phyloP scores from a whole-genome alignment of 352 stramenopile species.

The Phytophthora hibernalis region DNA sequence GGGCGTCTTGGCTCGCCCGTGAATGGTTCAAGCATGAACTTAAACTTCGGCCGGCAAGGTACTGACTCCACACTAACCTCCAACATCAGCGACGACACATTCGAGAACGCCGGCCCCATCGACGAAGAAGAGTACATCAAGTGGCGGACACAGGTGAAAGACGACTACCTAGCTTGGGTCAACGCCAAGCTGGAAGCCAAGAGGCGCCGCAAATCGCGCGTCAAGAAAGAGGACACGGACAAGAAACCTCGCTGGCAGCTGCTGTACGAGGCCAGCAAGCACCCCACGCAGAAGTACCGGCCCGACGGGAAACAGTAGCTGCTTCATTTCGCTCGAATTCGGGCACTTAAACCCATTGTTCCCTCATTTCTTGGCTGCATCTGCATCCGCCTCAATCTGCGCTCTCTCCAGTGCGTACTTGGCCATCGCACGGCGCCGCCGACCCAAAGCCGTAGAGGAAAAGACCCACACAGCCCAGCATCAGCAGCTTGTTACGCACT shows the following conservation, averaged over 20 bases:
- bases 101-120: constrained; percentile 29
- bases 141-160: constrained; percentile 78
- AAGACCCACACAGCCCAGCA: constrained; percentile 66
- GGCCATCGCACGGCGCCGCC: constrained; percentile 64
- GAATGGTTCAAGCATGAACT: constrained; percentile 29
- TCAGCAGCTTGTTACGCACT: constrained; percentile 65
- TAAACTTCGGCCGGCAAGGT: constrained; percentile 24
- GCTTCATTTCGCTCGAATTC: constrained; percentile 19
- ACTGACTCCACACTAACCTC: constrained; percentile 19
- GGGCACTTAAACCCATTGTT: constrained; percentile 17
- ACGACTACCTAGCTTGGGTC: constrained; percentile 78
- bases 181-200: constrained; percentile 65
- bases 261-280: constrained; percentile 72
- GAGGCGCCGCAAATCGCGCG: constrained; percentile 47
- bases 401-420: constrained; percentile 74
- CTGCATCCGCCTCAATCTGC: constrained; percentile 51
- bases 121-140: constrained; percentile 68
- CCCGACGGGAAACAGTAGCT: constrained; percentile 41
- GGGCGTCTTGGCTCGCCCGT: constrained; percentile 30
- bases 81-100: constrained; percentile 15
- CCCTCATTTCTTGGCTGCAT: constrained; percentile 34
- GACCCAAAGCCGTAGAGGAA: constrained; percentile 84
- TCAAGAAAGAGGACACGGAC: constrained; percentile 54
- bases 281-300: constrained; percentile 35
- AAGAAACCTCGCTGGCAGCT: constrained; percentile 78